Percentiles rank a stretch among this genome's conserved stretches.
phyloP scores from a whole-genome alignment of 2,329 filamentous ascomycete genomes.

The Aspergillus intermedius region DNA sequence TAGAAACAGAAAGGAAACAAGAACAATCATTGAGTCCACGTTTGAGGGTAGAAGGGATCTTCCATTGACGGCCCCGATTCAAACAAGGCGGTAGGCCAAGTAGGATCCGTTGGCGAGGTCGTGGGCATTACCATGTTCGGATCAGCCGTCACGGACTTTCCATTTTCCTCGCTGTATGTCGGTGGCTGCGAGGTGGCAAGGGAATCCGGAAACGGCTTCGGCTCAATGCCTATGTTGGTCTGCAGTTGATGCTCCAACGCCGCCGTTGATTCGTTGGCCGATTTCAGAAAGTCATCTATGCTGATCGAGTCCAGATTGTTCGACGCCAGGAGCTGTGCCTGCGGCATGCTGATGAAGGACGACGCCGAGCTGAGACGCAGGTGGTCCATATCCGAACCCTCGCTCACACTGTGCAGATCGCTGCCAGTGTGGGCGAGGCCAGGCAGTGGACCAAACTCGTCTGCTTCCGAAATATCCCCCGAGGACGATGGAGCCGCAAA shows the following conservation, averaged over 20 bases:
- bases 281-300: conserved; percentile 41
- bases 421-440: conserved; percentile 21
- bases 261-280: conserved; percentile 35
- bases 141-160: not conserved
- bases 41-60: conserved; percentile 25
- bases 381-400: conserved; percentile 36
- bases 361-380: conserved; percentile 38
- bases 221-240: conserved; percentile 30
- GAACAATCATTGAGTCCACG: conserved; percentile 23
- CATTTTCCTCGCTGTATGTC: not conserved
- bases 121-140: conserved; percentile 2
- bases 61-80: conserved; percentile 26
- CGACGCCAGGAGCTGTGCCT: conserved; percentile 35
- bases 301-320: conserved; percentile 36
- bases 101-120: conserved; percentile 24
- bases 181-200: conserved; percentile 23
- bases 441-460: conserved; percentile 36
- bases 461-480: conserved; percentile 44
- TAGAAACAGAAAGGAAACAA: not conserved
- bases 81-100: conserved; percentile 29
- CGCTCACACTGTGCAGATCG: conserved; percentile 36
- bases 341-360: conserved; percentile 37
- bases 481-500: conserved; percentile 42
- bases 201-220: conserved; percentile 25
- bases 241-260: conserved; percentile 36